Evolutionary conservation across 164 flowering plant genomes (phyloP), one percentile per base, ranked within the genome.

Genomic region (Protea cynaroides): DNA sequence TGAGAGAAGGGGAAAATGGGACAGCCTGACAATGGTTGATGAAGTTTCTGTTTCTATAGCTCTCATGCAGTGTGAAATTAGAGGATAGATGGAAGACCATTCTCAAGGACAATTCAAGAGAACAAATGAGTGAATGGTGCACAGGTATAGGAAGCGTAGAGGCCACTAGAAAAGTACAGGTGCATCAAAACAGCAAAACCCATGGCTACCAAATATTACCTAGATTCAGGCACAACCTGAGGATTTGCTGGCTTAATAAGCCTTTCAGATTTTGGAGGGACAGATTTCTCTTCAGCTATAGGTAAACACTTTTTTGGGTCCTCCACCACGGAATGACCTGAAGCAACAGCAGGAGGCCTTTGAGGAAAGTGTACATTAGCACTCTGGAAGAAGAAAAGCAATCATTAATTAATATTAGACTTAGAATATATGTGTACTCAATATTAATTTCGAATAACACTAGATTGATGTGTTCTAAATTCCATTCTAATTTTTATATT

Each of bases 351-450:
- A 63, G 11, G 68, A 51, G 87, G 69, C 57, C 82, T 76, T 72
- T 82, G 87, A 76, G 90, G 85, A 74, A 94, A 94, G 65, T 94
- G 71, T 29, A 94, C 93, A 25, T 92, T 89, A 47, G 95, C 83
- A 80, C 78, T 86, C 99, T 94, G 85, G 53, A 65, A 64, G 58
- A 40, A 22, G 4, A 51, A 50, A n/a, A 36, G 24, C 17, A 8
- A 52, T 52, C 23, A 19, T 19, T 19, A 21, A 21, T 8, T 52
- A 40, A 40, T 40, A 40, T 40, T 8, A 9, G 7, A 37, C 9
- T 40, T 40, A 1, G 10, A 40, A 8, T 37, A 37, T 4, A 37
- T 9, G 46, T 40, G 14, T 12, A 40, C 46, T 40, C 46, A 8
- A 9, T 40, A 40, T 40, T 40, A 9, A 40, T 8, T 4, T 1